Evolutionary conservation across 2,329 filamentous ascomycete genomes (phyloP), one percentile per base, ranked within the genome.

Genomic region (Penicillium verrucosum): DNA sequence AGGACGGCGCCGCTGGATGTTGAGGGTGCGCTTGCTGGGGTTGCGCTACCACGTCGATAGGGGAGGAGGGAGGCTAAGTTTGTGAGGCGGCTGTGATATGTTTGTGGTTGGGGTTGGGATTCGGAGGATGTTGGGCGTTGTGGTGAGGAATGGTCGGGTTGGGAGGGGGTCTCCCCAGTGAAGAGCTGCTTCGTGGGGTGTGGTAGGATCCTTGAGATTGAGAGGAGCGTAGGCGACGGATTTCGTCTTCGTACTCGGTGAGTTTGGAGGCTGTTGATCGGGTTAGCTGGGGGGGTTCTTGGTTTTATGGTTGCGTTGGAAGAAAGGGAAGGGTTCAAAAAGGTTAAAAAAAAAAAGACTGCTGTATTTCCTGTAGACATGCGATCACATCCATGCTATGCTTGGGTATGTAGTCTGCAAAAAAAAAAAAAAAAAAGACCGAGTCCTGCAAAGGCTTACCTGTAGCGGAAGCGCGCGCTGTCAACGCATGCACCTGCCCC

Each of bases 241-340:
- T 74, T 67, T 86, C 82, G 61, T 86, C 83, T 76, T 87, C 84
- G 70, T 86, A 86, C 69, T 85, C 81, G 65, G 82, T 82, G 60
- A 85, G 79, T 69, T 78, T 84, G 63, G 81, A 78, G 47, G 79
- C 82, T 82, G 64, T 62, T 55, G 38, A 51, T 55, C 23, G 38
- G 32, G 38, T 55, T 29, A 41, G 45, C 23, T 29, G 5, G 3
- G 25, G 18, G 38, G 18, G 2, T 34, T 34, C 27, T 44, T 38
- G 21, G n/a, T 41, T 44, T 44, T 38, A 21, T 21, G 18, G n/a
- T 6, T n/a, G 27, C 16, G 8, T 21, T 12, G n/a, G 6, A 36
- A 42, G n/a, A n/a, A 34, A 14, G 12, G 27, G 11, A 29, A 12
- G n/a, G 25, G 12, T 30, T 5, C 9, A 14, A 21, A 11, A 10